Evolutionary conservation across 768 basidiomycete species (phyloP), one percentile per base, ranked within the genome.

Genomic region (Amanita pseudoporphyria): DNA sequence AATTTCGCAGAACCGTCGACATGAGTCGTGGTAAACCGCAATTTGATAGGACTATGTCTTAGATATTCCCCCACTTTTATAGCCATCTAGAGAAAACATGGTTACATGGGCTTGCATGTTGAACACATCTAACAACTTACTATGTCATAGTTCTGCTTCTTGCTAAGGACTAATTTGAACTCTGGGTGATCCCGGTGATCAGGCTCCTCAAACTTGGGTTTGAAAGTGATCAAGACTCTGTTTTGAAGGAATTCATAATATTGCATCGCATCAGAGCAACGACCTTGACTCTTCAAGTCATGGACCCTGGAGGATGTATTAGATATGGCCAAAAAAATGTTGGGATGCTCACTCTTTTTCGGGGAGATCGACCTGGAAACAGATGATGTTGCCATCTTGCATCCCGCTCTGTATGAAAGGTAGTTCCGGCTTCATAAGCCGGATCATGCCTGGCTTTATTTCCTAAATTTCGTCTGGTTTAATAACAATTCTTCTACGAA

Each of bases 361-460:
- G 19, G 79, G 72, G 53, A 92, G 74, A 61, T 98, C 96, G 21
- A 96, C 91, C 70, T 98, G 96, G 81, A 97, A 98, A 65, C 95
- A 97, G 47, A 99, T 90, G 57, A 99, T 82, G 67, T 99, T 96
- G 52, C 96, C 96, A 63, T 98, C 96, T 64, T 99, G 96, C 54
- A 99, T 97, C 69, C 98, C 96, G 61, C 92, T 96, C 65, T 97
- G 92, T 45, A 86, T 79, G 67, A 97, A 97, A 0, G 96, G 93
- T 49, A 82, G 67, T 67, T 97, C 97, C 31, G 77, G 80, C 69
- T 98, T 98, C 95, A 99, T 96, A 41, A 81, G 73, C 68, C 98
- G 96, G 59, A 99, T 98, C 96, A 98, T 98, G 52, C 91, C 91
- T 5, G 96, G 96, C 76, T 99, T 99, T 68, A 99, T 99, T 84